These are phyloP conservation scores for Mallotus nudiflorus DNA, from an alignment of 345 rosid genomes.

Conservation along the genomic window DNA sequence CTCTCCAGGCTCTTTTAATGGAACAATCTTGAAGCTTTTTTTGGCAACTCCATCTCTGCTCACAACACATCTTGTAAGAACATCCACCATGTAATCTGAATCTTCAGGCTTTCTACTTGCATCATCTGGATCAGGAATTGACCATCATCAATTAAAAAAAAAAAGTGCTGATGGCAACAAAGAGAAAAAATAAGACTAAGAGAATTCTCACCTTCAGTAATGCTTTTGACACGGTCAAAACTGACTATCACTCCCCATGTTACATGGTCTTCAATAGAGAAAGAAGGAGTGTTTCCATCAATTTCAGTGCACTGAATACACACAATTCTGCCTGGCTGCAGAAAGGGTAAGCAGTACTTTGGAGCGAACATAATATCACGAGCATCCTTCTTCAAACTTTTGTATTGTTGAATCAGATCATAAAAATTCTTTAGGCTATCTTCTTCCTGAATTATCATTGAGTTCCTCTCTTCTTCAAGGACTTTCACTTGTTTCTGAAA, in stretches of 20 bases:
- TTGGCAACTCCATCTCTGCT: slow-evolving; percentile 62
- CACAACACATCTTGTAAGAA: slow-evolving; percentile 83
- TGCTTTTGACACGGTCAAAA: slow-evolving; percentile 63
- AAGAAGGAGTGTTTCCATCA: slow-evolving; percentile 58
- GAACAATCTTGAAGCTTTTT: slow-evolving; percentile 58
- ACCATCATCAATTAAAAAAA: slow-evolving; percentile 1
- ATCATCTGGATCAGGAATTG: slow-evolving; percentile 57
- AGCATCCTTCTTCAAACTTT: slow-evolving; percentile 72
- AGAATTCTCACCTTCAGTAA: slow-evolving; percentile 59
- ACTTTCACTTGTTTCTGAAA: slow-evolving; percentile 73
- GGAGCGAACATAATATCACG: slow-evolving; percentile 79
- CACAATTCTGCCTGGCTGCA: slow-evolving; percentile 81
- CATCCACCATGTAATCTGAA: slow-evolving; percentile 67
- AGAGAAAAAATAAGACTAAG: not conserved
- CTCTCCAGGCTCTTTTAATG: slow-evolving; percentile 73
- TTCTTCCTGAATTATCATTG: slow-evolving; percentile 90
- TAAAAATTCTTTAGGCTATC: slow-evolving; percentile 80
- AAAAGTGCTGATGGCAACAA: slow-evolving; percentile 16
- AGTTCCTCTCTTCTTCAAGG: slow-evolving; percentile 85
- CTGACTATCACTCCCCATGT: slow-evolving; percentile 89
- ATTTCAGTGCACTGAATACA: slow-evolving; percentile 51
- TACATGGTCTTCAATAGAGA: slow-evolving; percentile 62
- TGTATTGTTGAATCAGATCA: slow-evolving; percentile 69
- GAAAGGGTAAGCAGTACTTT: slow-evolving; percentile 76
- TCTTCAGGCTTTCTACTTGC: slow-evolving; percentile 68